Evolutionary conservation across 768 basidiomycete genomes (phyloP).

Genomic region (Hirschioporus abietinus): DNA sequence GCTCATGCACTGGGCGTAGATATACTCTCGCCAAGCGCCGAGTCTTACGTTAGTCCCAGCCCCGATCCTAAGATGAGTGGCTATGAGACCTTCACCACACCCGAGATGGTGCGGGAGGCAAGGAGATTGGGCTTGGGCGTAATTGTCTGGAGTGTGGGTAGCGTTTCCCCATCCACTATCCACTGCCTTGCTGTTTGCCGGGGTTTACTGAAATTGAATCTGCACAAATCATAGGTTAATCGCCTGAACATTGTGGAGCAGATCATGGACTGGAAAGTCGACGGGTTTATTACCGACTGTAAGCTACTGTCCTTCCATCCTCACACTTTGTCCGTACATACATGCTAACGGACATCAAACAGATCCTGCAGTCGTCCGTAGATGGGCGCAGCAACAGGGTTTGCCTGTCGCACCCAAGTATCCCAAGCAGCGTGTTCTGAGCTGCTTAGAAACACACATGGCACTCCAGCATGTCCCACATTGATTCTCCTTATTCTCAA

Average conservation of each 20-base stretch:
- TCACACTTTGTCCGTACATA: not conserved
- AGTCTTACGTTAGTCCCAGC: conserved; percentile 31
- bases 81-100: conserved; percentile 54
- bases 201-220: not conserved
- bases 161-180: no score
- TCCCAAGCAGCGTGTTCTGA: conserved; percentile 52
- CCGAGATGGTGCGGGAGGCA: conserved; percentile 61
- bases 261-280: conserved; percentile 54
- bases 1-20: conserved; percentile 59
- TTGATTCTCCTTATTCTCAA: not conserved
- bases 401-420: conserved; percentile 49
- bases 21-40: conserved; percentile 59
- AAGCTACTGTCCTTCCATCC: conserved; percentile 11
- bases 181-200: no score
- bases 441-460: conserved; percentile 54
- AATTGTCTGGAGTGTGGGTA: conserved; percentile 69
- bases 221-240: conserved; percentile 43
- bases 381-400: conserved; percentile 50
- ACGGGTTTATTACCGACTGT: conserved; percentile 79
- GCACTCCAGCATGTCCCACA: conserved; percentile 4
- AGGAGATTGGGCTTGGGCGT: conserved; percentile 59
- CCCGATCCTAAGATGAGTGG: conserved; percentile 39
- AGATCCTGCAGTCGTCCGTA: conserved; percentile 54
- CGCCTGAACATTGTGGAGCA: conserved; percentile 55
- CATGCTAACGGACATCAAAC: not conserved